A percentile compares a stretch with the other conserved stretches of the same genome.
Conservation (phyloP, 2,329 filamentous ascomycete genomes). For the Aspergillus ibericus region DNA sequence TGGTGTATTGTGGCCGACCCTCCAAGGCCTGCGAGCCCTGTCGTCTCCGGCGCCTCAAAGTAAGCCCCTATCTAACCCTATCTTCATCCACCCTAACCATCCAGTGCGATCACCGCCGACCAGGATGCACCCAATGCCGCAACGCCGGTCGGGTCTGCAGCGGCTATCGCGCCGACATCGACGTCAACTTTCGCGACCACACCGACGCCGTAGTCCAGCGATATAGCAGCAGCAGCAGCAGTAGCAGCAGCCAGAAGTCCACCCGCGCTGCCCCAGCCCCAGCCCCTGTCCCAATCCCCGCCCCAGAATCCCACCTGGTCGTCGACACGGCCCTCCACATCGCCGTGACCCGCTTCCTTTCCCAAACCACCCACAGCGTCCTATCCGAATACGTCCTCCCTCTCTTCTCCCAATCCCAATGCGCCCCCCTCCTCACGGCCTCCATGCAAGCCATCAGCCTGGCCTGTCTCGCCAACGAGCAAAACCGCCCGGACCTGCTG, state of each 20-base stretch:
- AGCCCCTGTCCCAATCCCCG: too few species aligned
- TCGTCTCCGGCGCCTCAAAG: background rate
- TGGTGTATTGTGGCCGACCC: background rate
- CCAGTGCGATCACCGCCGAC: background rate
- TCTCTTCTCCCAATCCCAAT: background rate
- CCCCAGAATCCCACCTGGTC: background rate
- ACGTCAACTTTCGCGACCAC: background rate
- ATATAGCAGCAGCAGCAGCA: too few species aligned
- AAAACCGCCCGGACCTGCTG: background rate
- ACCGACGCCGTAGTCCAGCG: background rate
- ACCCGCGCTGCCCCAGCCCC: too few species aligned
- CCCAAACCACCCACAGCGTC: background rate
- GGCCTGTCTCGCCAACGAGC: background rate
- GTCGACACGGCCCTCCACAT: background rate
- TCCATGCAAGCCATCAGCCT: background rate
- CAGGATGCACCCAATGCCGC: background rate
- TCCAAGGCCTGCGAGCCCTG: background rate
- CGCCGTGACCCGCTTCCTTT: background rate
- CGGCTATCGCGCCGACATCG: background rate
- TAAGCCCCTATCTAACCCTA: background rate
- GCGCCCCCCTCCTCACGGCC: background rate
- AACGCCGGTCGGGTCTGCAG: background rate
- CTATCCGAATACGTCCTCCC: background rate
- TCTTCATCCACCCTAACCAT: background rate
- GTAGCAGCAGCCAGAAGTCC: background rate